A percentile compares a stretch with the other conserved stretches of the same genome.
Conservation (phyloP, 2,329 filamentous ascomycete genomes). For the Xylariales sp. region DNA sequence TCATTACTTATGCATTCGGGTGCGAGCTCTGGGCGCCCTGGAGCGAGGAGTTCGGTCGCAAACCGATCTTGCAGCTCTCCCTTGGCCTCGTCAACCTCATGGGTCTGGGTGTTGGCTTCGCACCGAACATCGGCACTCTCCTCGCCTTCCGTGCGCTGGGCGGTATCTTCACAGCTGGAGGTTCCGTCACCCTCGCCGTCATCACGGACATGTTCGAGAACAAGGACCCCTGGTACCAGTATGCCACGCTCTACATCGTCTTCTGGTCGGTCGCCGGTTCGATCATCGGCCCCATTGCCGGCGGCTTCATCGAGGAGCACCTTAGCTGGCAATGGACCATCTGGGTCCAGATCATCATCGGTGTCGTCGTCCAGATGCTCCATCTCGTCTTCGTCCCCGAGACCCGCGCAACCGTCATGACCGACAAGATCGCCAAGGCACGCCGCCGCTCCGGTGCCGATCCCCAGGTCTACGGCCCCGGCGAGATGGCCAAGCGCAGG, state of each 20-base stretch:
- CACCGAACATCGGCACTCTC: conserved; percentile 64
- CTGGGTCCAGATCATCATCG: conserved; percentile 78
- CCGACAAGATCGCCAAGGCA: conserved; percentile 63
- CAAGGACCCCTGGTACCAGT: conserved; percentile 55
- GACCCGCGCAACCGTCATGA: conserved; percentile 68
- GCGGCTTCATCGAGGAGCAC: conserved; percentile 64
- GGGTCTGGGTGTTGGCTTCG: conserved; percentile 64
- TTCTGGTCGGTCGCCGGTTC: conserved; percentile 76
- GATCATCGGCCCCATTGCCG: conserved; percentile 68
- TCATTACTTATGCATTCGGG: conserved; percentile 37
- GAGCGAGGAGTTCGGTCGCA: conserved; percentile 77
- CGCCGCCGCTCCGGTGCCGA: conserved; percentile 38
- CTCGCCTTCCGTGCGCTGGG: conserved; percentile 65
- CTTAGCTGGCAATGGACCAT: conserved; percentile 70
- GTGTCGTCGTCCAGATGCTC: conserved; percentile 60
- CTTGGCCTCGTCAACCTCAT: conserved; percentile 71
- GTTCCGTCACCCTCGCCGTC: conserved; percentile 67
- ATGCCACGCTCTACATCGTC: conserved; percentile 67
- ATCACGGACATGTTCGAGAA: conserved; percentile 67
- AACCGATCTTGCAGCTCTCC: conserved; percentile 65
- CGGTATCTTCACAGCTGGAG: conserved; percentile 63
- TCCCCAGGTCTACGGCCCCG: conserved; percentile 60
- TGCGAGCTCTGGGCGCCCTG: conserved; percentile 71
- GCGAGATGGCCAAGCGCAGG: conserved; percentile 47
- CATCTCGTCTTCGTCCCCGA: conserved; percentile 68